Percentiles rank a stretch among this genome's conserved stretches.
These are phyloP conservation scores for Mortierella sp. DNA, from an alignment of 371 early-diverging fungal species.

Conservation along the genomic window DNA sequence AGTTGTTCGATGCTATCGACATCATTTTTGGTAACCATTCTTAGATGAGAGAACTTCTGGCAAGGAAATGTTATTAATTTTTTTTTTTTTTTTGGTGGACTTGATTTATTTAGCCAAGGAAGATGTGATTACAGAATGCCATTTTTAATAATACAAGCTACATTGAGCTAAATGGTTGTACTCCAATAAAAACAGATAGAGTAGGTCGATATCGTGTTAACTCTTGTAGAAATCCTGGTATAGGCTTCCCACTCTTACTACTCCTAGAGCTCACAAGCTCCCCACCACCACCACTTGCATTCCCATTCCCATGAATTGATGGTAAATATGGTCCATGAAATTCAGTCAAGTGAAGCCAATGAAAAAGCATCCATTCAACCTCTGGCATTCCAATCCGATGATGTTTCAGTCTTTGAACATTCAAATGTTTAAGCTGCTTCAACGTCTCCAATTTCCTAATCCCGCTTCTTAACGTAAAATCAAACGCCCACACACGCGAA, in stretches of 20 bases:
- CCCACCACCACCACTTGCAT: background rate
- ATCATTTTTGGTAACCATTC: too few relatives aligned
- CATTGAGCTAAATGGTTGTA: background rate
- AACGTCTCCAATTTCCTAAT: slow-evolving; percentile 5
- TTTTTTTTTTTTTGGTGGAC: too few relatives aligned
- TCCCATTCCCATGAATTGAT: background rate
- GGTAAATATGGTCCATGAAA: slow-evolving; percentile 5
- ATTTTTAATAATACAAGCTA: too few relatives aligned
- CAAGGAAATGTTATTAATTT: too few relatives aligned
- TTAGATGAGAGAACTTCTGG: too few relatives aligned
- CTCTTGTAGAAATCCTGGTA: background rate
- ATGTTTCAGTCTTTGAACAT: slow-evolving; percentile 20
- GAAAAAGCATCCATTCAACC: slow-evolving; percentile 9
- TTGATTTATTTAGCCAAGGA: too few relatives aligned
- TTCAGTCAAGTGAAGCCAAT: slow-evolving; percentile 7
- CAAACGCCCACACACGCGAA: slow-evolving; percentile 22
- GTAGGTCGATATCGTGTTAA: background rate
- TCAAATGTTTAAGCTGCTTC: slow-evolving; percentile 10
- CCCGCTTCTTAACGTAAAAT: slow-evolving; percentile 15
- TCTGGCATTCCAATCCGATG: slow-evolving; percentile 21
- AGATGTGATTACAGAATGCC: too few relatives aligned
- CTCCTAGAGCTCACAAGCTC: background rate
- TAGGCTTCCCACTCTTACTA: background rate
- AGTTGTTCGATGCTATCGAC: too few relatives aligned
- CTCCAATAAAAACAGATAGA: background rate